phyloP scores from a whole-genome alignment of 805 yeast genomes.

The Sporopachydermia quercuum region DNA sequence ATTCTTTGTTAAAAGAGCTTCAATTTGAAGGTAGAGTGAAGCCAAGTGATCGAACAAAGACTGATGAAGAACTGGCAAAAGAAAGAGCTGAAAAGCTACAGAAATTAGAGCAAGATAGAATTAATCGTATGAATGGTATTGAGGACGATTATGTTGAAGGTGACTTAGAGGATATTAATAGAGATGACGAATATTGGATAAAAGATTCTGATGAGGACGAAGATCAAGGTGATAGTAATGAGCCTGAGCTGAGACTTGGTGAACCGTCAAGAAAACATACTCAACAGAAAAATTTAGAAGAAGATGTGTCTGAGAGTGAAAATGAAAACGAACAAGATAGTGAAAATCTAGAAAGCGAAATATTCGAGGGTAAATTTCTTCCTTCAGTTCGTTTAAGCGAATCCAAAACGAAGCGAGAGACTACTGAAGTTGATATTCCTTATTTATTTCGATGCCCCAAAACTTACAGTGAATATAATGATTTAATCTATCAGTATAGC shows the following conservation, averaged over 20 bases:
- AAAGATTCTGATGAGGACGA: conserved; percentile 12
- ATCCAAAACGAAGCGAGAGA: conserved; percentile 96
- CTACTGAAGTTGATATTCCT: conserved; percentile 62
- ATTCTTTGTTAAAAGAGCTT: conserved; percentile 21
- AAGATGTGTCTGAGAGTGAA: conserved; percentile 17
- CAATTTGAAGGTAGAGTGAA: conserved; percentile 25
- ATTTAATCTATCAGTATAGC: conserved; percentile 66
- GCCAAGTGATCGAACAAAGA: conserved; percentile 27
- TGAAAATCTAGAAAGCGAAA: conserved; percentile 9
- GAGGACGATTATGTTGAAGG: conserved; percentile 11
- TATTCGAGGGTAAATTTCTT: conserved; percentile 51
- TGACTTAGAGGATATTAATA: conserved; percentile 9
- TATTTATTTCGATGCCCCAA: conserved; percentile 30
- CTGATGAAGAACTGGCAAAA: conserved; percentile 24
- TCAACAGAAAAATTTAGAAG: conserved; percentile 28
- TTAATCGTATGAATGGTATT: conserved; percentile 23
- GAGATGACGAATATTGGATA: conserved; percentile 11
- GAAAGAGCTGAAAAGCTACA: conserved; percentile 18
- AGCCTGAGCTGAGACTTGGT: conserved; percentile 13
- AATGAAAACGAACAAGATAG: conserved; percentile 14
- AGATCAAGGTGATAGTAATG: conserved; percentile 16
- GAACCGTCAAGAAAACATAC: conserved; percentile 12
- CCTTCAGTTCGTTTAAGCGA: conserved; percentile 21
- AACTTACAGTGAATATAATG: conserved; percentile 61
- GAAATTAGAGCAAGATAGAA: conserved; percentile 20